phyloP scores from a whole-genome alignment of 768 basidiomycete genomes.

The Tulasnella sp. region DNA sequence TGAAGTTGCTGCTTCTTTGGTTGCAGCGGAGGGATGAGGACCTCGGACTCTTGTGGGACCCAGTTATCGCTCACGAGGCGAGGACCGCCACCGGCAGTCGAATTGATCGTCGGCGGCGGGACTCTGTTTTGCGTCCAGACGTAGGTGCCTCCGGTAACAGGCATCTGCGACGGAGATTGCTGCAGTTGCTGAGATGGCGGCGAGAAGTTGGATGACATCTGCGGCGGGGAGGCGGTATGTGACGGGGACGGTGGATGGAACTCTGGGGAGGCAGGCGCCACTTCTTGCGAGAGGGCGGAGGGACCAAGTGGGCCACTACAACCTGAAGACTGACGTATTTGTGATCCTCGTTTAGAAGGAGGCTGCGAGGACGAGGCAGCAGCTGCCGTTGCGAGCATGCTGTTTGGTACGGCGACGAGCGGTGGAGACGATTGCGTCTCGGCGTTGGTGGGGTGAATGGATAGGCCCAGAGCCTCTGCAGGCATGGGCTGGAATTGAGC shows the following conservation, averaged over 20 bases:
- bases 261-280: background rate
- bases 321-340: background rate
- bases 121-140: background rate
- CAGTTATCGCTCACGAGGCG: background rate
- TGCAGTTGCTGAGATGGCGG: background rate
- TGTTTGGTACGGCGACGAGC: background rate
- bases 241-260: slow-evolving; percentile 8
- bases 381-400: background rate
- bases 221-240: slow-evolving; percentile 10
- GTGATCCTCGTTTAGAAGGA: background rate
- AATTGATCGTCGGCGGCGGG: background rate
- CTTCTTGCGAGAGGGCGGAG: background rate
- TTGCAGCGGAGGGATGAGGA: background rate
- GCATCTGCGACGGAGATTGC: slow-evolving; percentile 5
- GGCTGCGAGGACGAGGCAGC: background rate
- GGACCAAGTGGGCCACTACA: background rate
- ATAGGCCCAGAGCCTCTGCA: slow-evolving; percentile 9
- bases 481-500: slow-evolving; percentile 1
- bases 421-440: slow-evolving; percentile 7
- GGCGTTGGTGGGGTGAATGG: slow-evolving; percentile 3
- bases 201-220: background rate
- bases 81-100: background rate
- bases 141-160: background rate
- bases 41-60: background rate
- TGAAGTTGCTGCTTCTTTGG: background rate